Percentiles rank a stretch among this genome's conserved stretches.
phyloP scores from a whole-genome alignment of 2,329 filamentous ascomycete species.

The Ophiostoma perfectum region DNA sequence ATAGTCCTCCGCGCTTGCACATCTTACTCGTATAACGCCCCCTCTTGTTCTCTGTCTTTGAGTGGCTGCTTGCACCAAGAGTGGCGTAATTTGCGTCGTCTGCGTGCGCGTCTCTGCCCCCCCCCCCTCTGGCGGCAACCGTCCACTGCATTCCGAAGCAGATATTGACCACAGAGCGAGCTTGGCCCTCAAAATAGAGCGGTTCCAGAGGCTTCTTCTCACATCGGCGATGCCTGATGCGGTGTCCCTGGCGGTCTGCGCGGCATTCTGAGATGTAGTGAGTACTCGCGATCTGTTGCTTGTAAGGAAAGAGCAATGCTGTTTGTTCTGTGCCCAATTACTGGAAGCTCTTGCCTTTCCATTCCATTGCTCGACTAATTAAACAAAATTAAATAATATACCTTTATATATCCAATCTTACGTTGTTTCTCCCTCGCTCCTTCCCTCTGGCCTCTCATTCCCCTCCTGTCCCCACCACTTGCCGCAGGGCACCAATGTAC shows the following conservation, averaged over 20 bases:
- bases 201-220: too few relatives aligned
- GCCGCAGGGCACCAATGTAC: neutral
- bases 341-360: too few relatives aligned
- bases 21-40: conserved; percentile 7
- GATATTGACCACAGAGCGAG: neutral
- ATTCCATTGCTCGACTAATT: too few relatives aligned
- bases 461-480: conserved; percentile 1
- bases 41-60: conserved; percentile 8
- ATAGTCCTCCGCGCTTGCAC: conserved; percentile 3
- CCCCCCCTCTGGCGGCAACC: conserved; percentile 1
- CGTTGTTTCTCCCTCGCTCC: neutral
- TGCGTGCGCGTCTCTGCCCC: conserved; percentile 7
- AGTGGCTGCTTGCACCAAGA: neutral
- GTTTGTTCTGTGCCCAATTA: too few relatives aligned
- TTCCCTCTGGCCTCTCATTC: conserved; percentile 1
- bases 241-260: too few relatives aligned
- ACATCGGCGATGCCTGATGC: too few relatives aligned
- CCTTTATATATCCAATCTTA: neutral
- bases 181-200: neutral
- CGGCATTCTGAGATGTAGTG: too few relatives aligned
- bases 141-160: neutral
- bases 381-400: too few relatives aligned
- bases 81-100: conserved; percentile 6
- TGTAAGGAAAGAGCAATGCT: too few relatives aligned
- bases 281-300: too few relatives aligned